These are phyloP conservation scores for Pythium plurisporium DNA, from an alignment of 352 stramenopile species.

Conservation along the genomic window DNA sequence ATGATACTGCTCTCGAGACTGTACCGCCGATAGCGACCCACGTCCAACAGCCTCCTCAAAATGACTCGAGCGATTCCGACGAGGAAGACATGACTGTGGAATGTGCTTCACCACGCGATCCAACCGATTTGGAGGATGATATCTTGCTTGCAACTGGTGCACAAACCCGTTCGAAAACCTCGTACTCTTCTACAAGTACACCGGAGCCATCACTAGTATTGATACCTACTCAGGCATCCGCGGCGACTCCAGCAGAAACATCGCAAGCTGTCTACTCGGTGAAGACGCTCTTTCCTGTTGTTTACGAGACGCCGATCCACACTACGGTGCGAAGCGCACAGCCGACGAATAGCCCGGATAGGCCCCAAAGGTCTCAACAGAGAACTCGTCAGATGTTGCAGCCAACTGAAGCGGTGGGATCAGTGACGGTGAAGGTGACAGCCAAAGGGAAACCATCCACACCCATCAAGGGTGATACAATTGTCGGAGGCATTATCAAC, in stretches of 20 bases:
- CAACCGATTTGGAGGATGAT: constrained; percentile 1
- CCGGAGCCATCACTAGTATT: too few relatives aligned
- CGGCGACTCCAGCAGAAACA: background rate
- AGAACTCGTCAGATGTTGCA: background rate
- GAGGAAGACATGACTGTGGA: constrained; percentile 20
- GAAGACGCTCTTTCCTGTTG: constrained; percentile 34
- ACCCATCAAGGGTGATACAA: background rate
- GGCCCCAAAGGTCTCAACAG: background rate
- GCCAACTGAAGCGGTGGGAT: background rate
- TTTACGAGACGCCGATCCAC: constrained; percentile 27
- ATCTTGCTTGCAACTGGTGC: too few relatives aligned
- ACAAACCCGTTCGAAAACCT: too few relatives aligned
- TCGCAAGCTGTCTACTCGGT: constrained; percentile 26
- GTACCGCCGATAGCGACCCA: background rate
- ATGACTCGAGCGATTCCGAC: background rate
- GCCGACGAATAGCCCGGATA: background rate
- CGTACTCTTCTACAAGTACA: too few relatives aligned
- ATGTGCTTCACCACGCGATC: constrained; percentile 17
- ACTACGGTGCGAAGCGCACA: background rate
- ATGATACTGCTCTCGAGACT: background rate
- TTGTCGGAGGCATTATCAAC: too few relatives aligned
- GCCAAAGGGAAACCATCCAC: background rate
- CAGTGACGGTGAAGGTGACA: background rate
- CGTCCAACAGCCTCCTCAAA: background rate
- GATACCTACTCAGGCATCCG: too few relatives aligned